phyloP scores from a whole-genome alignment of 2,329 filamentous ascomycete species.

The Torrubiella hemipterigena region DNA sequence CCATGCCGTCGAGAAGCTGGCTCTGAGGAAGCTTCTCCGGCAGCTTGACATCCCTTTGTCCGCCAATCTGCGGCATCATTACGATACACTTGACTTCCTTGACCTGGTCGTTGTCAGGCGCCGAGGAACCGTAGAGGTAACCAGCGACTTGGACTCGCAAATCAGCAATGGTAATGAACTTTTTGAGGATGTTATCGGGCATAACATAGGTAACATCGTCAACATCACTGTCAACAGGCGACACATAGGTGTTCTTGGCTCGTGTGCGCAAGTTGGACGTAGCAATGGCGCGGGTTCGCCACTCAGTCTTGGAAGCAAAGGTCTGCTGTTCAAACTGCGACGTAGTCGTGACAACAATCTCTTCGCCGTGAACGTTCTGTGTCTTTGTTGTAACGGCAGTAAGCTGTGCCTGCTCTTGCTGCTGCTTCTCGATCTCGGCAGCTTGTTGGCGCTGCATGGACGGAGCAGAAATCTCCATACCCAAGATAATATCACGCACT shows the following conservation, averaged over 20 bases:
- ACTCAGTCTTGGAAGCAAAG: constrained; percentile 97
- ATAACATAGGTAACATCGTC: constrained; percentile 95
- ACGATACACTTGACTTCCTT: constrained; percentile 96
- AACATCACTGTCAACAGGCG: constrained; percentile 82
- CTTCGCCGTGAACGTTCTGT: constrained; percentile 91
- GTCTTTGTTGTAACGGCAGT: constrained; percentile 98
- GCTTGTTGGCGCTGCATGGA: constrained; percentile 98
- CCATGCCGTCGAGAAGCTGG: constrained; percentile 74
- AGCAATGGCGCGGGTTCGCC: constrained; percentile 92
- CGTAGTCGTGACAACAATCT: constrained; percentile 96
- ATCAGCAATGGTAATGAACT: constrained; percentile 95
- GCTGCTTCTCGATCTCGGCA: constrained; percentile 97
- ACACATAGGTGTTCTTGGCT: constrained; percentile 98
- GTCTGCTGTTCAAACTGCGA: constrained; percentile 97
- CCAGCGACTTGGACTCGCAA: constrained; percentile 92
- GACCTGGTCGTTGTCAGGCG: constrained; percentile 88
- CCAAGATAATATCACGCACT: constrained; percentile 94
- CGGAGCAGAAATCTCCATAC: constrained; percentile 98
- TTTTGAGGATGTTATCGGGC: constrained; percentile 97
- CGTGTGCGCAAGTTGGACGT: constrained; percentile 89
- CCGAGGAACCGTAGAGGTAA: constrained; percentile 86
- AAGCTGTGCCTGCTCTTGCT: constrained; percentile 90
- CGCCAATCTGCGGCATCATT: constrained; percentile 94
- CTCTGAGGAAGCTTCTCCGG: constrained; percentile 85
- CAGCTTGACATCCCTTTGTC: constrained; percentile 80